A percentile compares a stretch with the other conserved stretches of the same genome.
phyloP scores from a whole-genome alignment of 768 basidiomycete genomes.

The Hygrophoropsis aurantiaca region DNA sequence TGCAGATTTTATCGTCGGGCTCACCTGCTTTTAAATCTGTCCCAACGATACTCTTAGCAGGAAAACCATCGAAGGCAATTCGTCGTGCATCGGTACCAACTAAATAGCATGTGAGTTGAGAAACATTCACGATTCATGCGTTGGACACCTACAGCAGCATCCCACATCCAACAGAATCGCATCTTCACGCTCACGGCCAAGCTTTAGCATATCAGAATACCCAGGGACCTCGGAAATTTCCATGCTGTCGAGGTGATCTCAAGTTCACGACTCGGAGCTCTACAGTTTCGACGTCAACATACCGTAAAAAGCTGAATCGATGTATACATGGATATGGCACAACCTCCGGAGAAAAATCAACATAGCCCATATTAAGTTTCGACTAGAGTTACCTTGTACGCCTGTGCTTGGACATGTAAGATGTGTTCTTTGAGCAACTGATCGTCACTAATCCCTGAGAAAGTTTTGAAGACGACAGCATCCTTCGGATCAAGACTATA shows the following conservation, averaged over 20 bases:
- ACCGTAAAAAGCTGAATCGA: slow-evolving; percentile 18
- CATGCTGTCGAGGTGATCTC: too few relatives aligned
- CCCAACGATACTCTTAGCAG: slow-evolving; percentile 29
- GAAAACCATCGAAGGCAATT: slow-evolving; percentile 37
- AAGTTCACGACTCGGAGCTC: too few relatives aligned
- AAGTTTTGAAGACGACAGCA: slow-evolving; percentile 20
- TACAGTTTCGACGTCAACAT: neutral
- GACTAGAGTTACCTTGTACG: slow-evolving; percentile 19
- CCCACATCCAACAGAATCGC: slow-evolving; percentile 46
- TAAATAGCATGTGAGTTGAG: slow-evolving; percentile 5
- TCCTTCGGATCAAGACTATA: slow-evolving; percentile 3
- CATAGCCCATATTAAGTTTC: neutral
- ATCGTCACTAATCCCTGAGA: slow-evolving; percentile 25
- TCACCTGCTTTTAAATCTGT: slow-evolving; percentile 35
- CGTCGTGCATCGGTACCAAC: slow-evolving; percentile 39
- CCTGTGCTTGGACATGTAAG: slow-evolving; percentile 23
- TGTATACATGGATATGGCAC: slow-evolving; percentile 25
- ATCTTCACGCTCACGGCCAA: slow-evolving; percentile 34
- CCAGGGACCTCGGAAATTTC: too few relatives aligned
- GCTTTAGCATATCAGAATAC: slow-evolving; percentile 29
- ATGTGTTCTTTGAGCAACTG: slow-evolving; percentile 24
- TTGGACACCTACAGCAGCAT: slow-evolving; percentile 38
- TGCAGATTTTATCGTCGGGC: neutral
- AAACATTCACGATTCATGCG: neutral
- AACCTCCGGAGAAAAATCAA: slow-evolving; percentile 8